Evolutionary conservation across 192 early-diverging fungal genomes (phyloP), one percentile per base, ranked within the genome.

Genomic region (Dissophora globulifera): DNA sequence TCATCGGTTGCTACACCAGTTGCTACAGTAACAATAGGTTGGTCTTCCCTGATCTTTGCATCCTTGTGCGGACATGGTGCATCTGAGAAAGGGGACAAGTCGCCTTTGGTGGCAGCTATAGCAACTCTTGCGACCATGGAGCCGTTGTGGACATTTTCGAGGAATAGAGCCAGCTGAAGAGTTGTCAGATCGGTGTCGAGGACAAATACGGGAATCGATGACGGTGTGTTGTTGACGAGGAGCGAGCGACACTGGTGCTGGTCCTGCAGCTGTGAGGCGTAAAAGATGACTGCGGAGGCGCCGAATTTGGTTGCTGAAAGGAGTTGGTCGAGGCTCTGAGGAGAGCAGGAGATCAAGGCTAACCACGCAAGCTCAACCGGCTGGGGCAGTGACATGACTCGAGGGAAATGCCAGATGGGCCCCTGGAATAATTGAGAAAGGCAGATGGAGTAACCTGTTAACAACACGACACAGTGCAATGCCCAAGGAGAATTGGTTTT

Each of bases 201-300:
- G 4, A 43, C 13, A n/a, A 9, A 38, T 6, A 38, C 35, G 7
- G 35, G 35, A 6, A 38, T 13, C 13, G 13, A 6, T 6, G 35
- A 13, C 35, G 35, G 6, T 15, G 58, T 12, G 29, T 26, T 27
- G 45, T 26, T n/a, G 43, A 8, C n/a, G 29, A 47, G 43, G 19
- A 60, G 23, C 11, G 58, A 25, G 22, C 19, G 15, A n/a, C 58
- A 60, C 11, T n/a, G 5, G 29, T 31, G 9, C 25, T 8, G 11
- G 17, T 30, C 43, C 16, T 45, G 38, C 16, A 35, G 52, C 6
- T 26, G 38, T 22, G 55, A 42, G 17, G 42, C n/a, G 32, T 60
- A 60, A 30, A 60, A 27, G n/a, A 60, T 60, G 43, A 60, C 45
- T 10, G 58, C 58, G 10, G 26, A 32, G n/a, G 58, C 58, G 31